Evolutionary conservation across 73 alveolate genomes (phyloP).

Genomic region (Paramecium primaurelia): DNA sequence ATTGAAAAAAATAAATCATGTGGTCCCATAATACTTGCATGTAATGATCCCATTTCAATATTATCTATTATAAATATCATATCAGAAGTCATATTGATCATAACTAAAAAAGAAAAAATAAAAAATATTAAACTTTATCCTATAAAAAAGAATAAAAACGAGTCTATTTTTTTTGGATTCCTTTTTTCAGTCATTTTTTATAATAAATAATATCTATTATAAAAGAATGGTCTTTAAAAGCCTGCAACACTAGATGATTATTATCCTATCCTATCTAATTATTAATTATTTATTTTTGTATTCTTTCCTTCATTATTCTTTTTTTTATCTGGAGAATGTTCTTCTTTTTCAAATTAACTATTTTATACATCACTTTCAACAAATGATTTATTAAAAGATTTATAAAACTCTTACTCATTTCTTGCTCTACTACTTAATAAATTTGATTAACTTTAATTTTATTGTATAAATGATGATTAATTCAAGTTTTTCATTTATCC

Average conservation of each 20-base stretch:
- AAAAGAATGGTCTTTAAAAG: neutral
- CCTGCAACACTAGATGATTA: constrained; percentile 6
- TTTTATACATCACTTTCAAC: neutral
- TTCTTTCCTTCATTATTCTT: neutral
- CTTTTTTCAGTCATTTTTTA: neutral
- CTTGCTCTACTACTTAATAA: neutral
- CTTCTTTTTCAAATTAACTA: neutral
- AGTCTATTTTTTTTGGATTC: neutral
- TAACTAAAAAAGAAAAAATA: neutral
- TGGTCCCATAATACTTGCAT: constrained; percentile 1
- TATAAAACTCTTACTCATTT: neutral
- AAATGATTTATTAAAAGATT: neutral
- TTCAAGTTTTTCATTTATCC: neutral
- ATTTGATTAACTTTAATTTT: neutral
- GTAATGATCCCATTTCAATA: constrained; percentile 8
- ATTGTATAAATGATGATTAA: neutral
- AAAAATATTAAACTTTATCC: neutral
- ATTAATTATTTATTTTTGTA: neutral
- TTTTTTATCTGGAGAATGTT: neutral
- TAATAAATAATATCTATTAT: neutral
- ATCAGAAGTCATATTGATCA: neutral
- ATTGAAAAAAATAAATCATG: constrained; percentile 38
- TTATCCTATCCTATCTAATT: neutral
- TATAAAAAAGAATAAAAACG: neutral
- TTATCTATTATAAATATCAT: neutral